Evolutionary conservation across 2,329 filamentous ascomycete genomes (phyloP).

Genomic region (Thelonectria olida): DNA sequence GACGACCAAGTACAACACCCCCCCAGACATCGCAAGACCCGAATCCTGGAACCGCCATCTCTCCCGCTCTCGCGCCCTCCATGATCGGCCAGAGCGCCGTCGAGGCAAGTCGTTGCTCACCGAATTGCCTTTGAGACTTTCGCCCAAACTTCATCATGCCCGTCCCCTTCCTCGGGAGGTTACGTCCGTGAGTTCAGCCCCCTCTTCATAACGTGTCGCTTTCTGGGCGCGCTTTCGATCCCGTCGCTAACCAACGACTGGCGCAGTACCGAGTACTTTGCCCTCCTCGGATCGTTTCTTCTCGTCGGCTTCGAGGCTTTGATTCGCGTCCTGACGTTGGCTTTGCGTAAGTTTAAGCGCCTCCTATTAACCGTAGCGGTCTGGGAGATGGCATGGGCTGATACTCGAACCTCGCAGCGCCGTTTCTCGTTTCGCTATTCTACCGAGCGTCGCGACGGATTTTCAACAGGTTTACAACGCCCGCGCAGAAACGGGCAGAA

Average conservation of each 20-base stretch:
- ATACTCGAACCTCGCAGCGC: slow-evolving; percentile 60
- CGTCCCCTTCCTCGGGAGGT: slow-evolving; percentile 62
- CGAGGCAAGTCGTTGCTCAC: slow-evolving; percentile 3
- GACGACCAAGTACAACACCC: neutral
- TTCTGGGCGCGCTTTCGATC: slow-evolving; percentile 12
- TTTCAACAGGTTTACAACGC: slow-evolving; percentile 81
- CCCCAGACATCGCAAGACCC: neutral
- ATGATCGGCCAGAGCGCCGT: slow-evolving; percentile 11
- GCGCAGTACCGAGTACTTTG: slow-evolving; percentile 82
- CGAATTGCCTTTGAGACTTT: slow-evolving; percentile 2
- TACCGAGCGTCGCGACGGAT: slow-evolving; percentile 83
- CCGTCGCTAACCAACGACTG: slow-evolving; percentile 26
- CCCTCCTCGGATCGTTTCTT: slow-evolving; percentile 83
- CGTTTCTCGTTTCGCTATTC: slow-evolving; percentile 81
- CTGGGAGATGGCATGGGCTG: slow-evolving; percentile 13
- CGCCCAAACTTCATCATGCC: slow-evolving; percentile 51
- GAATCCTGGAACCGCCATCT: slow-evolving; percentile 13
- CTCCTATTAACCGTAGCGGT: slow-evolving; percentile 15
- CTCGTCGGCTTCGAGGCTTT: slow-evolving; percentile 85
- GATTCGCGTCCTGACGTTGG: slow-evolving; percentile 86
- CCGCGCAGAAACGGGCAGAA: slow-evolving; percentile 73
- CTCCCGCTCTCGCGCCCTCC: slow-evolving; percentile 12
- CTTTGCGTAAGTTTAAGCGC: slow-evolving; percentile 72
- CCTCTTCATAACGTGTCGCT: slow-evolving; percentile 8
- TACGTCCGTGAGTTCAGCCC: slow-evolving; percentile 57